Conservation (phyloP, 192 early-diverging fungal genomes). For the Chytriomyces confervae region DNA sequence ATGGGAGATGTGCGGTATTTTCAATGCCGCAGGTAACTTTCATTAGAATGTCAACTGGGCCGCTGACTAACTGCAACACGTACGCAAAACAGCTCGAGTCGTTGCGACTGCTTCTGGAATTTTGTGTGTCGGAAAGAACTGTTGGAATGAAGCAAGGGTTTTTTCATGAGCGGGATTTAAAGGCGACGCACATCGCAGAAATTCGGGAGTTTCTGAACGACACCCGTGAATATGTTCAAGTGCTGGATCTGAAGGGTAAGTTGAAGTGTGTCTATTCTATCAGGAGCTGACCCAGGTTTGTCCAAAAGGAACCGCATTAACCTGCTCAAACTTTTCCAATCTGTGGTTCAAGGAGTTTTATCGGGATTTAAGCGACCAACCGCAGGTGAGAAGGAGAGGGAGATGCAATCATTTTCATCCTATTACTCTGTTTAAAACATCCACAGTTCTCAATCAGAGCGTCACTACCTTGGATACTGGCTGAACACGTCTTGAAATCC, state of each 20-base stretch:
- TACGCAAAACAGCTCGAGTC: too few relatives aligned
- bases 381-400: slow-evolving; percentile 42
- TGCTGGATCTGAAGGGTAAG: slow-evolving; percentile 51
- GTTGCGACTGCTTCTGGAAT: too few relatives aligned
- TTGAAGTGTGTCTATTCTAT: background rate
- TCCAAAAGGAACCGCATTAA: slow-evolving; percentile 36
- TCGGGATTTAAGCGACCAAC: slow-evolving; percentile 55
- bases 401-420: background rate
- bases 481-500: slow-evolving; percentile 51
- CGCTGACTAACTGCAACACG: too few relatives aligned
- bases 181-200: slow-evolving; percentile 54
- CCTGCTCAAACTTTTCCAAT: slow-evolving; percentile 47
- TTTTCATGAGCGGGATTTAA: slow-evolving; percentile 53
- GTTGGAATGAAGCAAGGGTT: too few relatives aligned
- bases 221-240: slow-evolving; percentile 29
- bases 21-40: slow-evolving; percentile 24
- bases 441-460: slow-evolving; percentile 58
- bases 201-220: slow-evolving; percentile 42
- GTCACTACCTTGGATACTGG: slow-evolving; percentile 64
- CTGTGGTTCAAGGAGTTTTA: slow-evolving; percentile 68
- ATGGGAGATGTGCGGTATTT: slow-evolving; percentile 59
- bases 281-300: background rate
- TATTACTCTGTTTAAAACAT: background rate
- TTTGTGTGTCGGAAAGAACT: too few relatives aligned
- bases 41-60: too few relatives aligned